Evolutionary conservation across 2,329 filamentous ascomycete genomes (phyloP).

Genomic region (Fusarium sp.): DNA sequence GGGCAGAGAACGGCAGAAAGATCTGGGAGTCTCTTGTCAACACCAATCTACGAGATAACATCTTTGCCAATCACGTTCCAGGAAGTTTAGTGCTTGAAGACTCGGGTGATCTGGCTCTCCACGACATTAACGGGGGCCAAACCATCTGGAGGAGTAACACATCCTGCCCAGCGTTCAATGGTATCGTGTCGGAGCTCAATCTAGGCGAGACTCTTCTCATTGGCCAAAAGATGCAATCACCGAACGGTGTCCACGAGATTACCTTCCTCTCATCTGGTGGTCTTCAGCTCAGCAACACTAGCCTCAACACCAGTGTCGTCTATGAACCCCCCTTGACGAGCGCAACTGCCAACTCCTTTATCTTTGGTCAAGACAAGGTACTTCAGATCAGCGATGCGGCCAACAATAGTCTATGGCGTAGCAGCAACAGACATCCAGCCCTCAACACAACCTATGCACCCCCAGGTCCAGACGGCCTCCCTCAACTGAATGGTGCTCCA

Average conservation of each 20-base stretch:
- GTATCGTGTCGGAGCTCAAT: background rate
- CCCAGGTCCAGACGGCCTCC: background rate
- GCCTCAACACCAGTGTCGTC: background rate
- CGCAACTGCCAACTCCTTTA: background rate
- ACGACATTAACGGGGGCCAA: background rate
- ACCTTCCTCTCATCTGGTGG: background rate
- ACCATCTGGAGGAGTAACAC: background rate
- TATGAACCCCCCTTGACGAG: background rate
- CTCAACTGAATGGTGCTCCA: background rate
- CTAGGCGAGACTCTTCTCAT: background rate
- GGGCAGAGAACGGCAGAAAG: background rate
- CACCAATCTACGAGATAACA: background rate
- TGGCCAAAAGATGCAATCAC: background rate
- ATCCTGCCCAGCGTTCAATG: background rate
- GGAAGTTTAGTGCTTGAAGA: background rate
- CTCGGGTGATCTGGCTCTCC: background rate
- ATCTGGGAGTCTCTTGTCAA: background rate
- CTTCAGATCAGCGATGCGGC: background rate
- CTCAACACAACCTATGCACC: background rate
- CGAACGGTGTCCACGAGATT: background rate
- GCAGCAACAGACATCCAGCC: background rate
- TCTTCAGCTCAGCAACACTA: background rate
- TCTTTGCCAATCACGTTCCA: background rate
- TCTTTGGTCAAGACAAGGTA: background rate
- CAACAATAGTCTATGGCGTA: background rate